Evolutionary conservation across 1,139 yeast species (phyloP), one percentile per base, ranked within the genome.

Genomic region (Magnusiomyces tetraspermus): DNA sequence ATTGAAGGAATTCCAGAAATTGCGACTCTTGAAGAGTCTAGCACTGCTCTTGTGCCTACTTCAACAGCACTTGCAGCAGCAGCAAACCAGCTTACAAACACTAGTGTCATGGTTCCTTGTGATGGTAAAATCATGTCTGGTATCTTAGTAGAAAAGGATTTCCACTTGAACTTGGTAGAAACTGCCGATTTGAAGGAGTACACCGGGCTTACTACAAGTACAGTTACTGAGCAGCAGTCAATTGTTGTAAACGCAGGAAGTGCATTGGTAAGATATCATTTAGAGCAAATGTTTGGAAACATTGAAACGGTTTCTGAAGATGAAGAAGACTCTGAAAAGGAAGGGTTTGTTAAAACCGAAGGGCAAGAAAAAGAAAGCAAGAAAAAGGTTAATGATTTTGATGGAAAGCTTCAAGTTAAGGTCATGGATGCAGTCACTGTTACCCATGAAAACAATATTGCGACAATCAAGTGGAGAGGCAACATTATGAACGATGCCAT

Each of bases 251-350:
- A 83, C 65, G 95, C 97, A 3, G 87, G 85, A 49, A 78, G 86
- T 31, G 85, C 86, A 47, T 74, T 92, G 55, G 79, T 94, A 56
- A 77, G 79, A 58, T 92, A 95, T 88, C 97, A 92, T 66, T 76
- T 92, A 57, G 82, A 85, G 57, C 97, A 90, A 65, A 92, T 94
- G 98, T 92, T 92, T 75, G 97, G 97, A 1, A 80, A 77, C 61
- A 78, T 89, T 15, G 81, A 83, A 42, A 76, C 86, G 1, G 57
- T 83, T n/a, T 74, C 73, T 53, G 88, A 83, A 3, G 79, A 75
- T n/a, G 24, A 28, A 10, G 48, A 45, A 5, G 31, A 40, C 8
- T 6, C 3, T 19, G 43, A 5, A 19, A 75, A 72, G 21, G 17
- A 4, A 15, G 38, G n/a, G n/a, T n/a, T n/a, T n/a, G n/a, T n/a